phyloP scores from a whole-genome alignment of 169 alveolate species.

The Plasmodium malariae region DNA sequence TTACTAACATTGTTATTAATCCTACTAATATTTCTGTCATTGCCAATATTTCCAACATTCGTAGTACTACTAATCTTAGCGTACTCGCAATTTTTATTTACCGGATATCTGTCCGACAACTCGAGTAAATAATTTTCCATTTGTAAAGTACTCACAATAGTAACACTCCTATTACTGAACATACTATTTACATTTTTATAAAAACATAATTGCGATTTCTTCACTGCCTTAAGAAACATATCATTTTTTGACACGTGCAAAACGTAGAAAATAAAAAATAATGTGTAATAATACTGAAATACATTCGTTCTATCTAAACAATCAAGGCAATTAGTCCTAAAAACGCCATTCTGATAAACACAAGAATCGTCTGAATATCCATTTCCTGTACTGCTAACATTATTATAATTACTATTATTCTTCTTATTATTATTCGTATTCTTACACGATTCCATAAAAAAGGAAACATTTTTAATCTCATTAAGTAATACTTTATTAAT shows the following conservation, averaged over 20 bases:
- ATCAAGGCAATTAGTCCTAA: constrained; percentile 98
- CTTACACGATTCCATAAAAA: constrained; percentile 60
- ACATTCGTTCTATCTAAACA: constrained; percentile 98
- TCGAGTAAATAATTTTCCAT: constrained; percentile 59
- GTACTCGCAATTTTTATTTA: constrained; percentile 23
- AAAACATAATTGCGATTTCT: constrained; percentile 42
- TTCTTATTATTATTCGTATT: constrained; percentile 2
- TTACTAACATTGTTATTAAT: too few species aligned
- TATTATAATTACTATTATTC: background rate
- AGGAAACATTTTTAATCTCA: constrained; percentile 62
- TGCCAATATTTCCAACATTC: background rate
- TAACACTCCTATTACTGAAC: constrained; percentile 27
- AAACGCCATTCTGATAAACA: constrained; percentile 91
- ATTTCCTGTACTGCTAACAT: background rate
- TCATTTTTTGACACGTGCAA: constrained; percentile 64
- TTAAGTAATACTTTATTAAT: constrained; percentile 68
- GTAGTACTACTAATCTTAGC: constrained; percentile 15
- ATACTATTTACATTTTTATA: constrained; percentile 54
- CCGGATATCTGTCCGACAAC: constrained; percentile 12
- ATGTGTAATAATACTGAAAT: constrained; percentile 89
- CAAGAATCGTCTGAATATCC: background rate
- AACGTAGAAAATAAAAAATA: constrained; percentile 45
- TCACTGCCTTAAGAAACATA: constrained; percentile 38
- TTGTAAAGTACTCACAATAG: constrained; percentile 41
- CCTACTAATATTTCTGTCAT: too few species aligned